Evolutionary conservation across 2,329 filamentous ascomycete species (phyloP).

Genomic region (Talaromyces verruculosus): DNA sequence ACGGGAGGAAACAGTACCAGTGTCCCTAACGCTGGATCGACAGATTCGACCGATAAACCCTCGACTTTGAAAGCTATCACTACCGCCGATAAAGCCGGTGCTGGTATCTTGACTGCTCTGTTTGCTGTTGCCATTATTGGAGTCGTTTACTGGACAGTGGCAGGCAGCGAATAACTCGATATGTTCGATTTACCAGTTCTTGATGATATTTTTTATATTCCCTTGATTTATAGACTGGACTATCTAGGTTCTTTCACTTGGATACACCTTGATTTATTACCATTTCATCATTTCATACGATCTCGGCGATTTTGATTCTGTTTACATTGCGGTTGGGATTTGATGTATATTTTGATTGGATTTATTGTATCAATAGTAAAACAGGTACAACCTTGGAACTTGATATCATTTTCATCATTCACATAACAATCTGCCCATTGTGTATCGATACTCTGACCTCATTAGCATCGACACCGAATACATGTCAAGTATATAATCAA

Average conservation of each 20-base stretch:
- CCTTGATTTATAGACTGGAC: background rate
- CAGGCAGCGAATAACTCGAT: slow-evolving; percentile 2
- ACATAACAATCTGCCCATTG: background rate
- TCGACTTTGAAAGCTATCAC: slow-evolving; percentile 26
- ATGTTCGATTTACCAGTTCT: background rate
- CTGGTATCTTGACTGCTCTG: slow-evolving; percentile 44
- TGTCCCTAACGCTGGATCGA: slow-evolving; percentile 29
- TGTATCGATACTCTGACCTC: background rate
- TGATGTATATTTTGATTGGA: background rate
- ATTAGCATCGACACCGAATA: background rate
- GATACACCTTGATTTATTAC: background rate
- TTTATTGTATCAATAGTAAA: slow-evolving; percentile 5
- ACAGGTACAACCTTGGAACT: background rate
- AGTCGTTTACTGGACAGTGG: slow-evolving; percentile 39
- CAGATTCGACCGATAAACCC: slow-evolving; percentile 24
- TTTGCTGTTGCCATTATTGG: slow-evolving; percentile 37
- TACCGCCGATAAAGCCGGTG: slow-evolving; percentile 43
- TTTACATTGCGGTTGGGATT: background rate
- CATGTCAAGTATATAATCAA: too few relatives aligned
- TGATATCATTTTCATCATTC: background rate
- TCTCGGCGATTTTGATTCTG: slow-evolving; percentile 4
- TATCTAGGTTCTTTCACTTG: background rate
- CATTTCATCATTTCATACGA: background rate
- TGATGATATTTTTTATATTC: background rate
- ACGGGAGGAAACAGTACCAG: slow-evolving; percentile 37